These are phyloP conservation scores for Podaxis rugospora DNA, from an alignment of 768 basidiomycete species.

Conservation along the genomic window DNA sequence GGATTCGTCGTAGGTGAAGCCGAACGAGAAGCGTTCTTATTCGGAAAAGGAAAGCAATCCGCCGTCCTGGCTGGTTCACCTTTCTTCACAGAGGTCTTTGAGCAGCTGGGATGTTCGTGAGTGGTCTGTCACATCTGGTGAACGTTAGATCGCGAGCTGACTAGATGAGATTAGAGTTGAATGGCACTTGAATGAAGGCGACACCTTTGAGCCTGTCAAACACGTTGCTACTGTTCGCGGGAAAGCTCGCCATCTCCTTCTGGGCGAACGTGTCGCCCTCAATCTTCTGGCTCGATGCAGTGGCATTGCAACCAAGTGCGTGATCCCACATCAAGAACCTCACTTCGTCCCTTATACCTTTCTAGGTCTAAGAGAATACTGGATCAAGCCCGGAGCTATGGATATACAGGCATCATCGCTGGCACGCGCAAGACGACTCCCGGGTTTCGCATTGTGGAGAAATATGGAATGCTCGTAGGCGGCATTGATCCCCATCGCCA, in stretches of 20 bases:
- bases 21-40: constrained; percentile 77
- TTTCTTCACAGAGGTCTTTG: constrained; percentile 92
- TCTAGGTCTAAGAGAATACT: constrained; percentile 77
- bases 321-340: constrained; percentile 3
- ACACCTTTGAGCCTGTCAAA: constrained; percentile 71
- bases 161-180: constrained; percentile 62
- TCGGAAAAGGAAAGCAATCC: constrained; percentile 80
- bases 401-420: constrained; percentile 85
- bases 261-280: constrained; percentile 90
- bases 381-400: constrained; percentile 70
- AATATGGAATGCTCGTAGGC: constrained; percentile 97
- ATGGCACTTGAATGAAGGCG: constrained; percentile 90
- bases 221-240: constrained; percentile 91
- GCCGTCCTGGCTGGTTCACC: constrained; percentile 91
- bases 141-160: not conserved
- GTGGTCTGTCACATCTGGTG: constrained; percentile 25
- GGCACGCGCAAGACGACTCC: constrained; percentile 98
- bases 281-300: constrained; percentile 94
- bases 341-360: not conserved
- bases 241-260: constrained; percentile 79
- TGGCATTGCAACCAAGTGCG: constrained; percentile 93
- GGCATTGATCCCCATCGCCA: constrained; percentile 95
- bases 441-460: constrained; percentile 95
- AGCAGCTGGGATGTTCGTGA: constrained; percentile 84
- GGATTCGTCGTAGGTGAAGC: constrained; percentile 96